Evolutionary conservation across 1,139 yeast genomes (phyloP), one percentile per base, ranked within the genome.

Genomic region (Saccharomyces uvarum): DNA sequence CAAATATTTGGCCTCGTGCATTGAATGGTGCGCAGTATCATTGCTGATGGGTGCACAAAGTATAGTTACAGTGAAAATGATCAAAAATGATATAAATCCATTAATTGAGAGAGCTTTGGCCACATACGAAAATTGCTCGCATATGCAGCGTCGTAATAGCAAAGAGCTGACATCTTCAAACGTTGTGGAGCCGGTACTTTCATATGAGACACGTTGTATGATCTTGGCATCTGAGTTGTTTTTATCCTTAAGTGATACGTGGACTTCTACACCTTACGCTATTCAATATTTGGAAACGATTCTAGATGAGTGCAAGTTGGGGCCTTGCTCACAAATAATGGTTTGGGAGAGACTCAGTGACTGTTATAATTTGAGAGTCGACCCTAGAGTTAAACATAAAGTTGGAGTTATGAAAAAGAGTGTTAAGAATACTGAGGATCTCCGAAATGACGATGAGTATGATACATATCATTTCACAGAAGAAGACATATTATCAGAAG

Each of bases 21-120:
- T 91, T 59, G 98, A 93, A 70, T 86, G 88, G 86, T 84, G 89
- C 60, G 86, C 90, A 0, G 77, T 85, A 1, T 84, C 96, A 1
- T 74, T 86, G 49, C 71, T 91, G 7, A 76, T 93, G 72, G 82
- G 83, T 1, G 87, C 89, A 0, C 83, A 79, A 62, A 81, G 83
- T 13, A 78, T 84, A 55, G 80, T 86, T 13, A 74, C 85, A 11
- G 74, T 83, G 6, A 82, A 80, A 57, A 78, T 82, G 60, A 77
- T 82, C 57, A 85, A 82, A 64, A 81, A 81, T 58, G 82, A 82
- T 42, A 77, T 82, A 26, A 84, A 81, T 71, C 86, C 63, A 68
- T 72, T 73, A 67, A 75, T 70, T 70, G 83, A 59, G 61, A 81
- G 67, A 60, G 80, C 69, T 63, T 60, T 72, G 72, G 63, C 76